Evolutionary conservation across 805 yeast species (phyloP).

Genomic region (Saturnispora halmiae): DNA sequence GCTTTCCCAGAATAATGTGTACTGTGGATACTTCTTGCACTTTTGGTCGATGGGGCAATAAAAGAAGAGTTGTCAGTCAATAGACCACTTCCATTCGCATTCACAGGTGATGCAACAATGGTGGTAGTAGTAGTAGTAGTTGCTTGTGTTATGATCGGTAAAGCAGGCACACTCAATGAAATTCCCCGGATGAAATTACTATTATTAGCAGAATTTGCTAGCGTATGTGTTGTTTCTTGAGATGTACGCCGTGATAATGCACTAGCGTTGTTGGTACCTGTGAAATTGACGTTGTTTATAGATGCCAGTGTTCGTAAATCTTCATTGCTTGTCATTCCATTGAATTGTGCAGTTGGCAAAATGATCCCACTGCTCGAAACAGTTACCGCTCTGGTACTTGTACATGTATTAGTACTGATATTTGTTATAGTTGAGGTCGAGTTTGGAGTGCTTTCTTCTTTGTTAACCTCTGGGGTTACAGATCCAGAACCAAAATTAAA

Average conservation of each 20-base stretch:
- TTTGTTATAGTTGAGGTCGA: slow-evolving; percentile 1
- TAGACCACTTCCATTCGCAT: neutral
- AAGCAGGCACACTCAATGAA: slow-evolving; percentile 27
- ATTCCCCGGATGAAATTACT: slow-evolving; percentile 24
- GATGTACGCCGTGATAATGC: slow-evolving; percentile 15
- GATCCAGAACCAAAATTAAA: slow-evolving; percentile 1
- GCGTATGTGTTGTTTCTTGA: slow-evolving; percentile 11
- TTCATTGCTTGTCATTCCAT: neutral
- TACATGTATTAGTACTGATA: too few relatives aligned
- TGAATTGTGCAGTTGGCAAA: slow-evolving; percentile 2
- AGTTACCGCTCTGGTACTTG: slow-evolving; percentile 3
- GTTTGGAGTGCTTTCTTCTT: slow-evolving; percentile 1
- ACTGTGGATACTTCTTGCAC: slow-evolving; percentile 1
- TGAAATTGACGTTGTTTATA: slow-evolving; percentile 1
- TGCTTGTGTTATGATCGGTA: slow-evolving; percentile 30
- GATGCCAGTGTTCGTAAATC: slow-evolving; percentile 5
- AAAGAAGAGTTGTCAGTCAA: slow-evolving; percentile 1
- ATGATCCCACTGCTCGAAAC: neutral
- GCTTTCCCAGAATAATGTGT: too few relatives aligned
- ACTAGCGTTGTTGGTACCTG: neutral
- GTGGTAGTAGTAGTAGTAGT: slow-evolving; percentile 27
- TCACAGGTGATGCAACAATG: slow-evolving; percentile 12
- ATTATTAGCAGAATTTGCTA: slow-evolving; percentile 5
- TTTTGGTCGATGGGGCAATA: slow-evolving; percentile 5
- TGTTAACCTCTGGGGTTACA: neutral